Conservation (phyloP, 352 stramenopile genomes). For the Hyaloperonospora arabidopsidis region DNA sequence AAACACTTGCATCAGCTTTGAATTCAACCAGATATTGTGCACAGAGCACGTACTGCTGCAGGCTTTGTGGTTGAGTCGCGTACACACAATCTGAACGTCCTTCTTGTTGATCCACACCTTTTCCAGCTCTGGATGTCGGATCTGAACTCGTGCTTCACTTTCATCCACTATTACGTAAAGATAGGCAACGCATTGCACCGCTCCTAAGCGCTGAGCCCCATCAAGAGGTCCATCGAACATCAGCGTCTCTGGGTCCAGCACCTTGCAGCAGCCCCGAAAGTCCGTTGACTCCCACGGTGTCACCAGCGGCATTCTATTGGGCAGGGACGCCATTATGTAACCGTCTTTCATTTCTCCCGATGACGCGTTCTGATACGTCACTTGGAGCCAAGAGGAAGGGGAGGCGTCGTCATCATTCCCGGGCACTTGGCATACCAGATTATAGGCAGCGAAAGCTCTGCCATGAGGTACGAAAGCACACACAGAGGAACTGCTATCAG, state of each 20-base stretch:
- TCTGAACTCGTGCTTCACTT: conserved; percentile 18
- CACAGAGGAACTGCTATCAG: conserved; percentile 36
- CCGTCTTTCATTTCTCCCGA: conserved; percentile 28
- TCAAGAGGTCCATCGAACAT: conserved; percentile 34
- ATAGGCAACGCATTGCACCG: conserved; percentile 29
- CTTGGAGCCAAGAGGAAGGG: conserved; percentile 45
- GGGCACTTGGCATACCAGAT: conserved; percentile 30
- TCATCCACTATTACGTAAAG: conserved; percentile 42
- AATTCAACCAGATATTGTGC: not conserved
- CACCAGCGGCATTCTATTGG: conserved; percentile 37
- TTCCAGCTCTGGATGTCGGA: conserved; percentile 41
- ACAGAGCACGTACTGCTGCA: conserved; percentile 38
- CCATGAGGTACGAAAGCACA: conserved; percentile 43
- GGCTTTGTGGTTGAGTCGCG: conserved; percentile 31
- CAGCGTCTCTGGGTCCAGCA: conserved; percentile 26
- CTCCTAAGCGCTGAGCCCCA: conserved; percentile 26
- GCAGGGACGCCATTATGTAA: conserved; percentile 48
- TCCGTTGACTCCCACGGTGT: conserved; percentile 44
- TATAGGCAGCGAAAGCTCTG: conserved; percentile 33
- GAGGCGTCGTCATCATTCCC: conserved; percentile 6
- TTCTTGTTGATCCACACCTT: conserved; percentile 49
- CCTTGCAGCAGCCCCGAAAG: conserved; percentile 38
- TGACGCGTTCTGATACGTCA: conserved; percentile 30
- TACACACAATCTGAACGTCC: conserved; percentile 40
- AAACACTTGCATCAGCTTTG: not conserved